Percentiles rank a stretch among this genome's conserved stretches.
Evolutionary conservation across 495 filamentous ascomycete species (phyloP).

Genomic region (Rusavskia elegans): DNA sequence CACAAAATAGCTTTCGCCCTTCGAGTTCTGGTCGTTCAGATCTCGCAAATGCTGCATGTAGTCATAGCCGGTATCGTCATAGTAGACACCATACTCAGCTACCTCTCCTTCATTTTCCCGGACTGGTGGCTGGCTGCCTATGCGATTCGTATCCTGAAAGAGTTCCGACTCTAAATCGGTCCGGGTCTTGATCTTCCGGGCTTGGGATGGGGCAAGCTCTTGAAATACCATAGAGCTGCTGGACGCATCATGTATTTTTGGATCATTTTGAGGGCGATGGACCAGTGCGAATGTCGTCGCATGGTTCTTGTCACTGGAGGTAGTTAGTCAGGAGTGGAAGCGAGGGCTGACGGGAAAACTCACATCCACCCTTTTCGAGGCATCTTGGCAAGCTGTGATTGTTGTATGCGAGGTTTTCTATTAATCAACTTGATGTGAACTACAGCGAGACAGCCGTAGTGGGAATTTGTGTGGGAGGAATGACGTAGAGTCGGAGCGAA

Average conservation of each 20-base stretch:
- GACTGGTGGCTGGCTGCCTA: slow-evolving; percentile 22
- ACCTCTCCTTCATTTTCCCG: slow-evolving; percentile 91
- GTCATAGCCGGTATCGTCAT: slow-evolving; percentile 80
- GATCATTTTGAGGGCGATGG: slow-evolving; percentile 92
- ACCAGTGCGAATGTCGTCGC: slow-evolving; percentile 87
- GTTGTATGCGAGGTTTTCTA: background rate
- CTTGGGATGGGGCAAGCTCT: slow-evolving; percentile 23
- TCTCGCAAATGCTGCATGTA: slow-evolving; percentile 99
- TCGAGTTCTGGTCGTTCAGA: slow-evolving; percentile 42
- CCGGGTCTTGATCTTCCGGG: slow-evolving; percentile 45
- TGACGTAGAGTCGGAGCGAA: background rate
- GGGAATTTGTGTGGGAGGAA: background rate
- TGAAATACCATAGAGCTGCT: slow-evolving; percentile 15
- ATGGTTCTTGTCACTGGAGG: slow-evolving; percentile 73
- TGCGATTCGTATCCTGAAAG: slow-evolving; percentile 32
- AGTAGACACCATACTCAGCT: slow-evolving; percentile 83
- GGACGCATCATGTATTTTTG: slow-evolving; percentile 70
- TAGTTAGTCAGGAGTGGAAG: slow-evolving; percentile 5
- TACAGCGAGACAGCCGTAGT: too few relatives aligned
- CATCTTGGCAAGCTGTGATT: slow-evolving; percentile 32
- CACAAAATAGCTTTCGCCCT: slow-evolving; percentile 55
- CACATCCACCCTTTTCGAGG: slow-evolving; percentile 82
- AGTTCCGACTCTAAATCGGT: slow-evolving; percentile 67
- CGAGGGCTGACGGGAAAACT: slow-evolving; percentile 17
- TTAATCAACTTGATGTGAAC: too few relatives aligned